These are phyloP conservation scores for Xylariaceae sp. DNA, from an alignment of 2,329 filamentous ascomycete species.

Conservation along the genomic window DNA sequence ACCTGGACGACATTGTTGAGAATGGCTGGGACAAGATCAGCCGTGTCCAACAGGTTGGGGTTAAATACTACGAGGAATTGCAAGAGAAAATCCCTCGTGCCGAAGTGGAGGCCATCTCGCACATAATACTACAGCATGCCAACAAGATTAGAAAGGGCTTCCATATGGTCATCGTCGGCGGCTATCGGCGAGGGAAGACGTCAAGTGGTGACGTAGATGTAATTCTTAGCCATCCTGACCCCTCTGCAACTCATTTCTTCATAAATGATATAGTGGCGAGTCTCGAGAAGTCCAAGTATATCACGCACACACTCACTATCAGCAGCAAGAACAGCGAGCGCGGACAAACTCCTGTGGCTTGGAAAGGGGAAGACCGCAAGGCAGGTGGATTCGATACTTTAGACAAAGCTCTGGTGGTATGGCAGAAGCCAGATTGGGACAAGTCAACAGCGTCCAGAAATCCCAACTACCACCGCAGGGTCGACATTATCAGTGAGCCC, in stretches of 20 bases:
- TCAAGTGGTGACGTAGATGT: slow-evolving; percentile 84
- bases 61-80: slow-evolving; percentile 94
- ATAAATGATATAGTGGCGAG: slow-evolving; percentile 72
- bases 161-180: slow-evolving; percentile 72
- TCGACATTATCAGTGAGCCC: slow-evolving; percentile 75
- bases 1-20: slow-evolving; percentile 85
- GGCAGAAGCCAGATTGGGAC: slow-evolving; percentile 71
- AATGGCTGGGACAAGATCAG: slow-evolving; percentile 77
- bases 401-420: slow-evolving; percentile 91
- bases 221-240: slow-evolving; percentile 78
- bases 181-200: slow-evolving; percentile 79
- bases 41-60: slow-evolving; percentile 87
- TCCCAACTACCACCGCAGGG: slow-evolving; percentile 77
- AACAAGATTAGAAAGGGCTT: slow-evolving; percentile 62
- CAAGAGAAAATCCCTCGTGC: slow-evolving; percentile 69
- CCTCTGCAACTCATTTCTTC: slow-evolving; percentile 70
- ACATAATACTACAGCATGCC: slow-evolving; percentile 69
- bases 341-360: slow-evolving; percentile 65
- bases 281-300: slow-evolving; percentile 71
- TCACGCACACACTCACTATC: slow-evolving; percentile 82
- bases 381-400: slow-evolving; percentile 80
- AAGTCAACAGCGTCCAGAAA: slow-evolving; percentile 59
- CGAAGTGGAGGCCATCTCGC: slow-evolving; percentile 75
- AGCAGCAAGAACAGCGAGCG: slow-evolving; percentile 74
- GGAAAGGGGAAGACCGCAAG: slow-evolving; percentile 52